Conservation (phyloP, 495 filamentous ascomycete species). For the Neurospora cerealis region DNA sequence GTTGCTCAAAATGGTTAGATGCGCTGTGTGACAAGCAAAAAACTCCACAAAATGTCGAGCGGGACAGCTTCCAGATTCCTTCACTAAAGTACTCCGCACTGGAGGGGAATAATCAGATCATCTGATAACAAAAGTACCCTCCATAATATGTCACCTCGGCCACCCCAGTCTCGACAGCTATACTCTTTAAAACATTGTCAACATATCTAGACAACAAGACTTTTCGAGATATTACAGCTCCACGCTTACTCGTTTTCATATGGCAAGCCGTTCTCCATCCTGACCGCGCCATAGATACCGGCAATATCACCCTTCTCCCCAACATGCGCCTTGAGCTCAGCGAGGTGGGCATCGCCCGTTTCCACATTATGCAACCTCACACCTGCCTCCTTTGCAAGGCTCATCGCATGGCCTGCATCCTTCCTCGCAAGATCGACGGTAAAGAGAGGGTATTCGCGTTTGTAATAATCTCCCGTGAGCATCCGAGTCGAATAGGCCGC, state of each 20-base stretch:
- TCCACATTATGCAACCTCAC: conserved; percentile 53
- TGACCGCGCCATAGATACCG: conserved; percentile 69
- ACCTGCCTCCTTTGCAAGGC: conserved; percentile 53
- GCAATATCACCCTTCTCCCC: conserved; percentile 76
- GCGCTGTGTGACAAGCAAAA: neutral
- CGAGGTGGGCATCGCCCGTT: conserved; percentile 55
- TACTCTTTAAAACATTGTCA: neutral
- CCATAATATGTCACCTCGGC: neutral
- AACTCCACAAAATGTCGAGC: neutral
- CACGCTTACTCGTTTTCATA: conserved; percentile 46
- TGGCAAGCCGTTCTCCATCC: conserved; percentile 58
- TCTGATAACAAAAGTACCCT: neutral
- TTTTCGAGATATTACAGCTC: neutral
- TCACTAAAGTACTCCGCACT: neutral
- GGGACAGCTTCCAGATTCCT: neutral
- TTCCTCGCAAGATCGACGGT: conserved; percentile 81
- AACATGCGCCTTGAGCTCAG: conserved; percentile 57
- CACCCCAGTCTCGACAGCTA: neutral
- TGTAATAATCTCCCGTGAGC: conserved; percentile 61
- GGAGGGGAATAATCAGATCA: neutral
- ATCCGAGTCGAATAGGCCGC: conserved; percentile 66
- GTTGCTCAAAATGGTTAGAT: neutral
- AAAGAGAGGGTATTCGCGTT: conserved; percentile 60
- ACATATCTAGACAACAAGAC: neutral
- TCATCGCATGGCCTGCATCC: conserved; percentile 67